Conservation (phyloP, 306 rosid species). For the Glycyrrhiza uralensis region DNA sequence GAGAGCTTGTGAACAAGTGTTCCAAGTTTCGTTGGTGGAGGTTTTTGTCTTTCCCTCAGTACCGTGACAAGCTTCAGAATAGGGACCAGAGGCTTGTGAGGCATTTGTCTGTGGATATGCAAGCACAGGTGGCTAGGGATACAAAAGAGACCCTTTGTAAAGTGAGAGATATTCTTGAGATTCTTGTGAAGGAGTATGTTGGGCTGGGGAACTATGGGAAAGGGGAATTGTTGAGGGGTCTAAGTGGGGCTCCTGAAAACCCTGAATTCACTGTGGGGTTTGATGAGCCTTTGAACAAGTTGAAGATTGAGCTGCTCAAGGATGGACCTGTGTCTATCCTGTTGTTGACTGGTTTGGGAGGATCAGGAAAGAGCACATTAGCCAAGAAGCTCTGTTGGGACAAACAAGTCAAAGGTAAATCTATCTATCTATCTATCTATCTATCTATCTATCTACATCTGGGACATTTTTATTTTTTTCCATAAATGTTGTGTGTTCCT, state of each 20-base stretch:
- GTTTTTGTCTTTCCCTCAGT: background rate
- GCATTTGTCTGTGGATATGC: background rate
- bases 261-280: constrained; percentile 42
- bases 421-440: background rate
- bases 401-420: constrained; percentile 39
- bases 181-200: background rate
- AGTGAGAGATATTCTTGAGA: background rate
- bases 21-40: constrained; percentile 28
- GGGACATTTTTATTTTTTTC: background rate
- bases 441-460: background rate
- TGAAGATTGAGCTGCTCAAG: constrained; percentile 40
- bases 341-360: constrained; percentile 53
- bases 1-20: constrained; percentile 22
- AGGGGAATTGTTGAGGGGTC: background rate
- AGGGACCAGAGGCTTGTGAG: background rate
- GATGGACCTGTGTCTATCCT: constrained; percentile 13
- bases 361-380: constrained; percentile 59
- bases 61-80: constrained; percentile 8
- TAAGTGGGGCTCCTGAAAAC: constrained; percentile 34
- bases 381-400: constrained; percentile 52
- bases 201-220: background rate
- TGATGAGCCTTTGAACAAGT: constrained; percentile 27
- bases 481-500: background rate
- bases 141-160: background rate
- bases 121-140: background rate